phyloP scores from a whole-genome alignment of 1,284 basidiomycete species.

The Ceratobasidium sp. region DNA sequence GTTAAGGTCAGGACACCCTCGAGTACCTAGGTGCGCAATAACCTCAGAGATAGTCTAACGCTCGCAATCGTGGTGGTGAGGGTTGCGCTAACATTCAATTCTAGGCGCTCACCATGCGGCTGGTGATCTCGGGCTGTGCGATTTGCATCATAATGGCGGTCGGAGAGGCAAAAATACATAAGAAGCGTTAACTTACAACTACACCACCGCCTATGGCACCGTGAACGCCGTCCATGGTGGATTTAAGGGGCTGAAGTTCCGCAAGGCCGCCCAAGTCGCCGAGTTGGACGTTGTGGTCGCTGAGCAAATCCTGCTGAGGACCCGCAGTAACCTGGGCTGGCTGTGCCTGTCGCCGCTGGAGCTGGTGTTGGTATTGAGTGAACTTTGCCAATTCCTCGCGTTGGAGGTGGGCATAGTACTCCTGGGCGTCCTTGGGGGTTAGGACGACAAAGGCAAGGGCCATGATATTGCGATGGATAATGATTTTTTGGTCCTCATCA shows the following conservation, averaged over 20 bases:
- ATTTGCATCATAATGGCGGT: too few relatives aligned
- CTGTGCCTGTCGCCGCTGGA: slow-evolving; percentile 46
- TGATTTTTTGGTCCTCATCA: slow-evolving; percentile 98
- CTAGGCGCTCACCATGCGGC: too few relatives aligned
- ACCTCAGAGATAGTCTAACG: neutral
- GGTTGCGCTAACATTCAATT: too few relatives aligned
- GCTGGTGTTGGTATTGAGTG: slow-evolving; percentile 42
- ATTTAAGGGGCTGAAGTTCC: slow-evolving; percentile 85
- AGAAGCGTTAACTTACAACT: slow-evolving; percentile 67
- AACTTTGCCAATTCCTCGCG: slow-evolving; percentile 51
- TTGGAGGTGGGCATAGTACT: slow-evolving; percentile 49
- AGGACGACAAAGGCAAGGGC: slow-evolving; percentile 72
- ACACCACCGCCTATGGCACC: slow-evolving; percentile 88
- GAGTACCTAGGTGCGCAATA: neutral
- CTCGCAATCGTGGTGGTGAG: too few relatives aligned
- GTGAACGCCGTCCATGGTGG: slow-evolving; percentile 91
- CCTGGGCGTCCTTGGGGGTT: slow-evolving; percentile 53
- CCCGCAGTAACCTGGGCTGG: slow-evolving; percentile 46
- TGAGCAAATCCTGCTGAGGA: slow-evolving; percentile 59
- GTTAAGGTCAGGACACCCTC: neutral
- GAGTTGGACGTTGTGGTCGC: slow-evolving; percentile 64
- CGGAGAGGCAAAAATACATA: neutral
- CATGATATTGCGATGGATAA: slow-evolving; percentile 98
- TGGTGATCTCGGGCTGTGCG: too few relatives aligned
- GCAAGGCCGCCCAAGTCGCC: slow-evolving; percentile 82